Evolutionary conservation across 2,329 filamentous ascomycete genomes (phyloP).

Genomic region (Ophiostoma populinum): DNA sequence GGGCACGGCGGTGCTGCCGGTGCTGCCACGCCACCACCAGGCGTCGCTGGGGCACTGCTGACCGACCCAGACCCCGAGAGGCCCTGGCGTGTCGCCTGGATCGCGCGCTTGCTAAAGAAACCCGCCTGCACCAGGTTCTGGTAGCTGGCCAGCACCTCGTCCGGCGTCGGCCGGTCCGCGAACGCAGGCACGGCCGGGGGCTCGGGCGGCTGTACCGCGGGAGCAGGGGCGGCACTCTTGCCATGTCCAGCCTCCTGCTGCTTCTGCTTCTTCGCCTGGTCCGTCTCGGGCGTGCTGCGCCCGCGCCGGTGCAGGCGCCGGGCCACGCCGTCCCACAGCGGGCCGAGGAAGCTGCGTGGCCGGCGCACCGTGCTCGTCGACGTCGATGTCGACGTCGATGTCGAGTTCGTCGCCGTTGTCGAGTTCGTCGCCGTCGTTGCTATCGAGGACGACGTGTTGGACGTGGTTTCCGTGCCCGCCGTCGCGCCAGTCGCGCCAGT

Average conservation of each 20-base stretch:
- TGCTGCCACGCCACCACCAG: no score
- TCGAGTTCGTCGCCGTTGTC: conserved; percentile 5
- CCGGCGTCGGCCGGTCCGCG: conserved; percentile 19
- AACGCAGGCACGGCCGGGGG: background rate
- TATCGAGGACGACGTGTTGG: conserved; percentile 3
- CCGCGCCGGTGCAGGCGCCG: conserved; percentile 14
- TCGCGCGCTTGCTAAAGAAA: conserved; percentile 41
- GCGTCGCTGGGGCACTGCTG: no score
- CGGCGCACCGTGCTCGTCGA: conserved; percentile 5
- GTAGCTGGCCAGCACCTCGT: conserved; percentile 39
- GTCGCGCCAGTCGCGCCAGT: background rate
- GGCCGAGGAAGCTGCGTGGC: conserved; percentile 15
- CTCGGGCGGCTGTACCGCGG: background rate
- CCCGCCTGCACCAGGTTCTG: conserved; percentile 37
- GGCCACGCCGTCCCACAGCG: conserved; percentile 18
- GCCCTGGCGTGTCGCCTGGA: conserved; percentile 36
- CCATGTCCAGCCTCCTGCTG: background rate
- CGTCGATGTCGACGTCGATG: no score
- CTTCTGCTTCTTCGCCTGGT: background rate
- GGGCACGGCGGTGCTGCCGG: background rate
- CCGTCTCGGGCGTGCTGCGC: conserved; percentile 3
- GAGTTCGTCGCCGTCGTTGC: conserved; percentile 1
- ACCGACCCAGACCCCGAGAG: no score
- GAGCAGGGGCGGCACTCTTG: no score
- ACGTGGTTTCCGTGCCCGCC: background rate